Evolutionary conservation across 1,139 yeast species (phyloP).

Genomic region (Blastobotrys buckinghamii): DNA sequence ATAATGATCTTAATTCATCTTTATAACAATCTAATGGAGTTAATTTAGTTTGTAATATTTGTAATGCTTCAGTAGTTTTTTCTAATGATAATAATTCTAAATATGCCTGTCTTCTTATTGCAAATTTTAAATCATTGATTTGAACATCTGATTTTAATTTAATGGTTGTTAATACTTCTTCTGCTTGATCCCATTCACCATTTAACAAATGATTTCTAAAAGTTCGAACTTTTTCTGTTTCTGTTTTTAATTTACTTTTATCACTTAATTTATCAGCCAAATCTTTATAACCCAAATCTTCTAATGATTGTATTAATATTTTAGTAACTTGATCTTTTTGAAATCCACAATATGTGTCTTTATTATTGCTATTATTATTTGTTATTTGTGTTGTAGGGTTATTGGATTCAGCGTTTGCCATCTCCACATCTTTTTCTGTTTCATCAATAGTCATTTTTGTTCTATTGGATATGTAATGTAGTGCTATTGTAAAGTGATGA

Average conservation of each 20-base stretch:
- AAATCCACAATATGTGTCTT: constrained; percentile 21
- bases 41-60: constrained; percentile 36
- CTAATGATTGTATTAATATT: constrained; percentile 44
- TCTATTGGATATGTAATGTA: too few relatives aligned
- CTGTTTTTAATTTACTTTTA: constrained; percentile 39
- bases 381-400: too few relatives aligned
- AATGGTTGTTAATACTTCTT: constrained; percentile 24
- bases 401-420: not conserved
- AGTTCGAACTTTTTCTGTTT: constrained; percentile 35
- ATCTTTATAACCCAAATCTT: constrained; percentile 43
- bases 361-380: too few relatives aligned
- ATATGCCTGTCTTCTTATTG: constrained; percentile 33
- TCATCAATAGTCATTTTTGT: not conserved
- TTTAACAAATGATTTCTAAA: constrained; percentile 36
- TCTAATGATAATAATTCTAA: constrained; percentile 22
- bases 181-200: constrained; percentile 43
- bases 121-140: constrained; percentile 25
- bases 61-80: constrained; percentile 35
- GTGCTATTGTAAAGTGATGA: too few relatives aligned
- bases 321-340: constrained; percentile 43
- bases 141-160: not conserved
- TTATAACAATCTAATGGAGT: constrained; percentile 19
- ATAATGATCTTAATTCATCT: constrained; percentile 22
- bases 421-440: not conserved
- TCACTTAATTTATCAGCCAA: constrained; percentile 38